Conservation (phyloP, 2,329 filamentous ascomycete genomes). For the Aspergillus persii region DNA sequence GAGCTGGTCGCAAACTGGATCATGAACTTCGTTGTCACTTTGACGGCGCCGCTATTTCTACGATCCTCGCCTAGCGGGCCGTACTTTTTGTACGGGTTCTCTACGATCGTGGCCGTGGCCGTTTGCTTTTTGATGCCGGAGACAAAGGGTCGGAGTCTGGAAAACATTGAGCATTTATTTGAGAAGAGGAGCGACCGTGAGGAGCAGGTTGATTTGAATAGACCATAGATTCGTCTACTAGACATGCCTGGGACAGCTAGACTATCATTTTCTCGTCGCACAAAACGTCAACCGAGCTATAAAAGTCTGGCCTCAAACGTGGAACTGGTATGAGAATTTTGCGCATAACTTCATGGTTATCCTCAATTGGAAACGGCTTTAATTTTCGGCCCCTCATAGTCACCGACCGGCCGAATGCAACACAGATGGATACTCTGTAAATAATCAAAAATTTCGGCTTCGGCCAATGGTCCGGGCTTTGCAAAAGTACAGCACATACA, state of each 20-base stretch:
- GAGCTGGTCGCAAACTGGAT: conserved; percentile 16
- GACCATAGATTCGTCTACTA: not conserved
- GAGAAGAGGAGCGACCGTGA: not conserved
- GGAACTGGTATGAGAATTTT: no score
- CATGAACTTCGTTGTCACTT: conserved; percentile 13
- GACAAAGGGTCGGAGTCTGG: conserved; percentile 15
- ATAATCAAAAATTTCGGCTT: no score
- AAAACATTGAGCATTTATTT: conserved; percentile 13
- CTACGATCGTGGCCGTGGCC: conserved; percentile 10
- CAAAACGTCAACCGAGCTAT: no score
- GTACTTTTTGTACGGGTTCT: conserved; percentile 15
- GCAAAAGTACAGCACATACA: no score
- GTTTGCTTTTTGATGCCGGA: conserved; percentile 17
- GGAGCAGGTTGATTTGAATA: not conserved
- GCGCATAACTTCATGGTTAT: no score
- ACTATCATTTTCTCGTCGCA: no score
- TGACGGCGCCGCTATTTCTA: conserved; percentile 12
- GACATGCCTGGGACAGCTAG: not conserved
- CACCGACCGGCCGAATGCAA: no score
- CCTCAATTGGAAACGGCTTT: no score
- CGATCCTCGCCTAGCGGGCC: conserved; percentile 13
- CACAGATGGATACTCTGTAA: no score
- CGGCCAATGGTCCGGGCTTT: no score
- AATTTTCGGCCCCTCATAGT: no score
- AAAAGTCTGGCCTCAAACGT: no score